Conservation (phyloP, 1,284 basidiomycete genomes). For the Pseudozyma pruni region DNA sequence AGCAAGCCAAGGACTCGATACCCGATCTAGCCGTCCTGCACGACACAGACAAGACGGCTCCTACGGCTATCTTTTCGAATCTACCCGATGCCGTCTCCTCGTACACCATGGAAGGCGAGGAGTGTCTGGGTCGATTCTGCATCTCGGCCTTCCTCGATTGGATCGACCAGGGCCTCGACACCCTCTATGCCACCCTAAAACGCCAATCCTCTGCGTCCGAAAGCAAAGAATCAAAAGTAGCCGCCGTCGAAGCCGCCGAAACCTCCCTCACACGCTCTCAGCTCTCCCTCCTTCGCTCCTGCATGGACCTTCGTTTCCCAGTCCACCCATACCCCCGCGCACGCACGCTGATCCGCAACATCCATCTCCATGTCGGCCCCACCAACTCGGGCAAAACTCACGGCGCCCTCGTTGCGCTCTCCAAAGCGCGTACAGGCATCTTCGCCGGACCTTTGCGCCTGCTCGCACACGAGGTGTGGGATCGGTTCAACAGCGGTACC, state of each 20-base stretch:
- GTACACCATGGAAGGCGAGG: slow-evolving; percentile 27
- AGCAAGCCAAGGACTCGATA: slow-evolving; percentile 18
- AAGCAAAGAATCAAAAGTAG: neutral
- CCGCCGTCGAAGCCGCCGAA: slow-evolving; percentile 6
- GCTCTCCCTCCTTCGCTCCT: slow-evolving; percentile 34
- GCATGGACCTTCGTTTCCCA: slow-evolving; percentile 59
- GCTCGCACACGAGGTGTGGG: slow-evolving; percentile 94
- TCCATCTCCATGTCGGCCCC: slow-evolving; percentile 95
- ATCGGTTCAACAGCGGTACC: slow-evolving; percentile 86
- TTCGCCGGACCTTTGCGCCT: slow-evolving; percentile 92
- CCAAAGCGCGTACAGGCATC: slow-evolving; percentile 78
- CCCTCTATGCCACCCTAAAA: neutral
- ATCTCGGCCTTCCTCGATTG: slow-evolving; percentile 42
- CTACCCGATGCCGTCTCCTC: slow-evolving; percentile 23
- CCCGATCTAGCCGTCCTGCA: slow-evolving; percentile 10
- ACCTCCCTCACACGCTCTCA: slow-evolving; percentile 33
- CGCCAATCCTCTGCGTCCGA: too few species aligned
- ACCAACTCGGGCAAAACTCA: slow-evolving; percentile 98
- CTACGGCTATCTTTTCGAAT: slow-evolving; percentile 3
- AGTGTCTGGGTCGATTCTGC: slow-evolving; percentile 31
- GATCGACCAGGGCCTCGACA: slow-evolving; percentile 19
- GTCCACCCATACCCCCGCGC: slow-evolving; percentile 68
- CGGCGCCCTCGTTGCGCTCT: slow-evolving; percentile 87
- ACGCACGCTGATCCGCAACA: slow-evolving; percentile 75
- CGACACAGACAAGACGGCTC: slow-evolving; percentile 10